phyloP scores from a whole-genome alignment of 331 rosid genomes.

The Malus hybrid region DNA sequence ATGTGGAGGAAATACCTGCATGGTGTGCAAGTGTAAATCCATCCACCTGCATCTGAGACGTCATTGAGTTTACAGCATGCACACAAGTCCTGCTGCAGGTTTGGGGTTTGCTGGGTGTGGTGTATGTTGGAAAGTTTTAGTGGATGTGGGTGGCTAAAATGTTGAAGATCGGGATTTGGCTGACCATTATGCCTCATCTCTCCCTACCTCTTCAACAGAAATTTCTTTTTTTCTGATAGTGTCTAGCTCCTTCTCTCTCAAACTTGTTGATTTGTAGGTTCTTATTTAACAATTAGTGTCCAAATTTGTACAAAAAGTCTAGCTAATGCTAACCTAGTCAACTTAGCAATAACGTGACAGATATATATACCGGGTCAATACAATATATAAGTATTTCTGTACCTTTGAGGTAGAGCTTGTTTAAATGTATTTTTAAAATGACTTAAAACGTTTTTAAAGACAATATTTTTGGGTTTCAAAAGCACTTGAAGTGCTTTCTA shows the following conservation, averaged over 20 bases:
- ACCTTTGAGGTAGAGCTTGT: too few relatives aligned
- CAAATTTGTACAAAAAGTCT: not conserved
- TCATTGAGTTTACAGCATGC: not conserved
- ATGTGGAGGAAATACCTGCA: not conserved
- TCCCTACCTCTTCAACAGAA: not conserved
- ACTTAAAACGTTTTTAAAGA: too few relatives aligned
- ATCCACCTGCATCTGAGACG: not conserved
- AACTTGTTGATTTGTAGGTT: not conserved
- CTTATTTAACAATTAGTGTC: not conserved
- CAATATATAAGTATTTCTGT: not conserved
- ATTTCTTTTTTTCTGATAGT: not conserved
- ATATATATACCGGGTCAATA: not conserved
- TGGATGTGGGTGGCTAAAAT: slow-evolving; percentile 1
- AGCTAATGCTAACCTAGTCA: not conserved
- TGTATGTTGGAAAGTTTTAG: not conserved
- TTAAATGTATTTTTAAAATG: too few relatives aligned
- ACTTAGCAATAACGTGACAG: not conserved
- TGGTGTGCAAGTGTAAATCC: not conserved
- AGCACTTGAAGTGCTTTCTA: too few relatives aligned
- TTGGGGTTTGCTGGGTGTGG: not conserved
- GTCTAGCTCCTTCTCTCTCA: not conserved
- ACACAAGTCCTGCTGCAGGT: not conserved
- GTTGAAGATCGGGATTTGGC: not conserved
- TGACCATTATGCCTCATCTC: not conserved
- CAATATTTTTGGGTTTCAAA: too few relatives aligned